Evolutionary conservation across 345 rosid species (phyloP), one percentile per base, ranked within the genome.

Genomic region (Salix suchowensis): DNA sequence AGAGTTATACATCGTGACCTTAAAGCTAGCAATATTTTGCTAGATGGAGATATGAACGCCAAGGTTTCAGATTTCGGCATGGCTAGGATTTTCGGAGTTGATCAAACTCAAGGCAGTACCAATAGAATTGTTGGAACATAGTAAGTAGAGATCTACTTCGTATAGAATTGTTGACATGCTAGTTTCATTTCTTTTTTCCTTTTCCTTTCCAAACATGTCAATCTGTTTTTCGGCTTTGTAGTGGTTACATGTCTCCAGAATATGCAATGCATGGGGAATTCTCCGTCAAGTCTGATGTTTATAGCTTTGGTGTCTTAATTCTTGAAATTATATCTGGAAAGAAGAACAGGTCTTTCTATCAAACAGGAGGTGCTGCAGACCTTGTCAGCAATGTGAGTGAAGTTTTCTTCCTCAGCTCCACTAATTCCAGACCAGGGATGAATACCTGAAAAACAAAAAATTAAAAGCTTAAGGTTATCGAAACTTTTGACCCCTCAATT

Each of bases 11-110:
- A 80, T 44, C 76, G 80, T n/a, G 83, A 80, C 30, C 74, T 80
- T 2, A 80, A 80, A 66, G 83, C 71, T 4, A 76, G 80, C 19
- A 80, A 80, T 21, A n/a, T 80, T 52, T 7, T 80, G 40, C 32
- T 80, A 34, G 83, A 80, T 28, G 19, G 3, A 2, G 73, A 76
- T 23, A 80, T 80, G 83, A 80, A 80, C 44, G 71, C 83, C 1
- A 80, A 76, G 52, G 72, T 80, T 34, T 72, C 83, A 55, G 83
- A 80, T 13, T 76, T 80, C 16, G 83, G 83, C 0, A 76, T 76
- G 79, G 83, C 83, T 30, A 80, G 73, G 44, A 80, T 80, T 44
- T 32, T 80, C 26, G 76, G 39, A 18, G 80, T 71, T 23, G 76
- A 80, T 65, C 79, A 80, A 75, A 71, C 72, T 24, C 79, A 71